Evolutionary conservation across 2,329 filamentous ascomycete genomes (phyloP), one percentile per base, ranked within the genome.

Genomic region (Cryphonectria nitschkei): DNA sequence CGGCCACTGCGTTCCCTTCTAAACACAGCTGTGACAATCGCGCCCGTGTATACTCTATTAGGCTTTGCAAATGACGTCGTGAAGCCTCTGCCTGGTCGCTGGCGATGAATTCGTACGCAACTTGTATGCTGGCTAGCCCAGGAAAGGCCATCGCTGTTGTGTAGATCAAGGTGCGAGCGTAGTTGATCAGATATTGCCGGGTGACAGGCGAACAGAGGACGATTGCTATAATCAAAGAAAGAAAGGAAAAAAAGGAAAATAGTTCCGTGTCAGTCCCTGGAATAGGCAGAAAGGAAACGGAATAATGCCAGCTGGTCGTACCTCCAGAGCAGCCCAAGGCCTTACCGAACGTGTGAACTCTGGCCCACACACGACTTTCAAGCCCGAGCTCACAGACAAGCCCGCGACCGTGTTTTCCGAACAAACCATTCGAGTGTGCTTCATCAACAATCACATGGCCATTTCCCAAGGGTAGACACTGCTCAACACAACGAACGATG

Each of bases 111-210:
- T 85, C 82, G 75, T 91, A 92, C 0, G 85, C 83, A 0, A 86
- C 83, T 58, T 84, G 81, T 67, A 92, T 89, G 19, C 86, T 85
- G 0, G 86, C 86, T 1, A 92, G 82, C 1, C 86, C 84, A 0
- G 90, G 87, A 56, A 88, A 88, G 0, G 88, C 85, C 80, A 92
- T 85, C 41, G 90, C 90, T 0, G 91, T 93, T 0, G 91, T 93
- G 78, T 93, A 94, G 68, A 94, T 93, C 58, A 94, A 80, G 1
- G 87, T 89, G n/a, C 91, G 87, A 0, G 92, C 91, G 76, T 94
- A 94, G 76, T 94, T 94, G 79, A 93, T 86, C 67, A 94, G 82
- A 73, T 93, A 93, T 1, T 87, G 80, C 34, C 90, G 83, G 0
- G 89, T 87, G 0, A 85, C 80, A 0, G 84, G 78, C 1, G 88